A percentile compares a stretch with the other conserved stretches of the same genome.
phyloP scores from a whole-genome alignment of 305 asterid species.

The Euphrasia arctica region DNA sequence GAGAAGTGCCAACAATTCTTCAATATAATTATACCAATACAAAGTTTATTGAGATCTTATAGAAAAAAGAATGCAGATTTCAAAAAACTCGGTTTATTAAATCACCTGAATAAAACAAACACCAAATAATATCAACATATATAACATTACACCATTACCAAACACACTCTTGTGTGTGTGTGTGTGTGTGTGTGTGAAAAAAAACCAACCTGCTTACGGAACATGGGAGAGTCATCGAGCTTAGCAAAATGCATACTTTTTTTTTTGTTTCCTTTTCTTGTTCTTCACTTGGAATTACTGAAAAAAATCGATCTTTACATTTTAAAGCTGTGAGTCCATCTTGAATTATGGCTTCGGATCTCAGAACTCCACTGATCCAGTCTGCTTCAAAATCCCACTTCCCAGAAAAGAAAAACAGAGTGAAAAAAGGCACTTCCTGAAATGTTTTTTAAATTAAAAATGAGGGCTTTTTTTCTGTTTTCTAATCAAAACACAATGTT shows the following conservation, averaged over 20 bases:
- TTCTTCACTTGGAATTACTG: constrained; percentile 26
- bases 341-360: constrained; percentile 32
- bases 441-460: constrained; percentile 22
- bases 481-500: constrained; percentile 24
- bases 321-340: constrained; percentile 29
- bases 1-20: constrained; percentile 12
- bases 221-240: constrained; percentile 99
- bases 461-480: constrained; percentile 22
- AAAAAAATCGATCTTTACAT: constrained; percentile 37
- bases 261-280: constrained; percentile 15
- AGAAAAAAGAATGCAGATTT: constrained; percentile 23
- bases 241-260: constrained; percentile 82
- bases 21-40: neutral
- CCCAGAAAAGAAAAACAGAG: neutral
- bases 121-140: neutral
- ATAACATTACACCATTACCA: neutral
- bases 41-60: neutral
- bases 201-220: constrained; percentile 87
- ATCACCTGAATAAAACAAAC: constrained; percentile 9
- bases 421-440: constrained; percentile 4
- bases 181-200: neutral
- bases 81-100: constrained; percentile 12
- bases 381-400: constrained; percentile 29
- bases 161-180: neutral
- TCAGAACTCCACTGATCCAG: constrained; percentile 34